phyloP scores from a whole-genome alignment of 2,329 filamentous ascomycete species.

The Drechslerella dactyloides region DNA sequence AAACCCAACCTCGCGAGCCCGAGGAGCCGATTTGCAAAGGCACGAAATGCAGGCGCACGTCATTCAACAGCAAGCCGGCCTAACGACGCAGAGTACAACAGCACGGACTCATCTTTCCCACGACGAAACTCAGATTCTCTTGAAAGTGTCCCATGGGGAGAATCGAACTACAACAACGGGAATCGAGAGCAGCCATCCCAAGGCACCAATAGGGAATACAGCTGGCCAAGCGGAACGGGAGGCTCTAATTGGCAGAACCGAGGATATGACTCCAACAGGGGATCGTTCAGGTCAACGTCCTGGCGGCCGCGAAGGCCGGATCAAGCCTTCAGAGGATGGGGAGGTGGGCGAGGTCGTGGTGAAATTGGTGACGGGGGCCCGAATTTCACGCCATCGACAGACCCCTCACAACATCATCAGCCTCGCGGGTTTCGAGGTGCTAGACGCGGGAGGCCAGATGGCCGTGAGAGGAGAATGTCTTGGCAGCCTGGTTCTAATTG shows the following conservation, averaged over 20 bases:
- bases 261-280: background rate
- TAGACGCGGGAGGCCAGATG: conserved; percentile 4
- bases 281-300: background rate
- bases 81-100: too few relatives aligned
- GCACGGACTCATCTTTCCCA: too few relatives aligned
- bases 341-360: conserved; percentile 1
- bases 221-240: background rate
- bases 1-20: too few relatives aligned
- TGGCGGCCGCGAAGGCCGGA: conserved; percentile 5
- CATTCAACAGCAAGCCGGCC: too few relatives aligned
- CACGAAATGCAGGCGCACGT: too few relatives aligned
- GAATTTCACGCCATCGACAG: conserved; percentile 9
- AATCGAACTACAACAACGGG: conserved; percentile 5
- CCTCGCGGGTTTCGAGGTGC: conserved; percentile 1
- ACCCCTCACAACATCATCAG: background rate
- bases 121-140: too few relatives aligned
- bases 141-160: too few relatives aligned
- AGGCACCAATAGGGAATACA: conserved; percentile 2
- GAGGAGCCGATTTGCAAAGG: too few relatives aligned
- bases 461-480: too few relatives aligned
- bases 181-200: background rate
- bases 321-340: conserved; percentile 1
- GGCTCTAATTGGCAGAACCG: background rate
- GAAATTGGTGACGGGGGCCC: background rate
- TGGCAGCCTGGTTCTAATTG: too few relatives aligned